Conservation (phyloP, 441 rosid species). For the Isatis lusitanica region DNA sequence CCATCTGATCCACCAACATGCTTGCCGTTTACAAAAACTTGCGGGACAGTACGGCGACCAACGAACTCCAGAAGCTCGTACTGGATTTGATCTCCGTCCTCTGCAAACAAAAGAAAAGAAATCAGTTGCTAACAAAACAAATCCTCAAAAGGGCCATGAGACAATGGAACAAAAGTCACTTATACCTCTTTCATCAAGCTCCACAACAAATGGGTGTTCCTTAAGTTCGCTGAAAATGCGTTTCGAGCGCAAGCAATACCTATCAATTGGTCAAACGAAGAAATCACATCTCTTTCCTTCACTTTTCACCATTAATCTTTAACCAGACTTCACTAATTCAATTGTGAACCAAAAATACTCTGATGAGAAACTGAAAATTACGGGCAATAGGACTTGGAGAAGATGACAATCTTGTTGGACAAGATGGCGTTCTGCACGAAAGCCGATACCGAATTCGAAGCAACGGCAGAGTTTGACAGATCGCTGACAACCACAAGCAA, state of each 20-base stretch:
- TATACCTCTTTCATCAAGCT: slow-evolving; percentile 86
- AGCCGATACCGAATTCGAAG: slow-evolving; percentile 38
- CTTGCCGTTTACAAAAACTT: slow-evolving; percentile 81
- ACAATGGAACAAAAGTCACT: background rate
- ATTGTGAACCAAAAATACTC: background rate
- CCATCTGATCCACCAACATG: slow-evolving; percentile 92
- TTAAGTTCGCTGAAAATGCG: slow-evolving; percentile 58
- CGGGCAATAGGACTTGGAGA: slow-evolving; percentile 97
- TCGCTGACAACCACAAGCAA: background rate
- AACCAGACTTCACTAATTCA: background rate
- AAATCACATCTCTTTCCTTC: background rate
- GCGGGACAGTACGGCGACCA: slow-evolving; percentile 79
- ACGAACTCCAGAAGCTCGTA: slow-evolving; percentile 73
- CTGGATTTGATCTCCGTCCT: slow-evolving; percentile 74
- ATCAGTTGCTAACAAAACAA: background rate
- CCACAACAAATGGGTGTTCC: slow-evolving; percentile 69
- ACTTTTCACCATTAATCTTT: background rate
- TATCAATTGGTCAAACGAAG: slow-evolving; percentile 11
- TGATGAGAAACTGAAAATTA: slow-evolving; percentile 17
- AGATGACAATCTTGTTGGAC: slow-evolving; percentile 84
- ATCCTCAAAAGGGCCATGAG: background rate
- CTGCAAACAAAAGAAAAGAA: slow-evolving; percentile 29
- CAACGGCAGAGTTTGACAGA: background rate
- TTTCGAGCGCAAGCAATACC: slow-evolving; percentile 78
- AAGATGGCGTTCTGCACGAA: slow-evolving; percentile 63